A percentile compares a stretch with the other conserved stretches of the same genome.
phyloP scores from a whole-genome alignment of 2,329 filamentous ascomycete genomes.

The Sordariomycetes sp. region DNA sequence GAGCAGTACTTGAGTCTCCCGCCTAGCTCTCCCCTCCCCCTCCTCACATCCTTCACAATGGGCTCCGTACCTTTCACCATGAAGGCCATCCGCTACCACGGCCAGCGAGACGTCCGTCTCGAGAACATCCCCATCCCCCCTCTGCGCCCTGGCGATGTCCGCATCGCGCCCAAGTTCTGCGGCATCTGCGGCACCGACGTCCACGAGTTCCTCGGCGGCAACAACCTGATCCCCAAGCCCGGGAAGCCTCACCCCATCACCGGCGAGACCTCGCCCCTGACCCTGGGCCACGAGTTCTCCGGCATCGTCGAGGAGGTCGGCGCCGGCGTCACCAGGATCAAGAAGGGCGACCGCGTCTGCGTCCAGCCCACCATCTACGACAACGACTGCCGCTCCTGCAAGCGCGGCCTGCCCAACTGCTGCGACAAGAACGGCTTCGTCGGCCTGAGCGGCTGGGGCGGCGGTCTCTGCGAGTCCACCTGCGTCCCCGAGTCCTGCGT shows the following conservation, averaged over 20 bases:
- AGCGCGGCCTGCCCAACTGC: conserved; percentile 42
- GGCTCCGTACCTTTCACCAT: conserved; percentile 19
- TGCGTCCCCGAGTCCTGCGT: conserved; percentile 39
- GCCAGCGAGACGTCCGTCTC: conserved; percentile 44
- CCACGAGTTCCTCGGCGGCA: conserved; percentile 20
- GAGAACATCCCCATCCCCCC: conserved; percentile 37
- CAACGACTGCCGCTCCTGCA: conserved; percentile 44
- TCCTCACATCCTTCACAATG: neutral
- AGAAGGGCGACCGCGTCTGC: conserved; percentile 46
- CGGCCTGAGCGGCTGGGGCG: conserved; percentile 32
- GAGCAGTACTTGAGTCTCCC: neutral
- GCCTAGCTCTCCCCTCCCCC: neutral
- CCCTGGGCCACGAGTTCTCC: conserved; percentile 56
- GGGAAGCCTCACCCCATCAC: conserved; percentile 47
- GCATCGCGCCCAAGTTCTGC: conserved; percentile 25
- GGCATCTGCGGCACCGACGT: conserved; percentile 38
- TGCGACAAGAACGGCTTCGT: conserved; percentile 36
- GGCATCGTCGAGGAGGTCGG: conserved; percentile 53
- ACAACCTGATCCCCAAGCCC: conserved; percentile 30
- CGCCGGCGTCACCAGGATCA: conserved; percentile 31
- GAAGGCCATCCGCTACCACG: conserved; percentile 46
- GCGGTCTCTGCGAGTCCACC: conserved; percentile 45
- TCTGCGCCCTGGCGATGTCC: conserved; percentile 40
- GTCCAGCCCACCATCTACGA: conserved; percentile 53
- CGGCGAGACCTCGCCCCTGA: conserved; percentile 45